Percentiles rank a stretch among this genome's conserved stretches.
Evolutionary conservation across 1,139 yeast species (phyloP).

Genomic region (Candida pseudoviswanathii): DNA sequence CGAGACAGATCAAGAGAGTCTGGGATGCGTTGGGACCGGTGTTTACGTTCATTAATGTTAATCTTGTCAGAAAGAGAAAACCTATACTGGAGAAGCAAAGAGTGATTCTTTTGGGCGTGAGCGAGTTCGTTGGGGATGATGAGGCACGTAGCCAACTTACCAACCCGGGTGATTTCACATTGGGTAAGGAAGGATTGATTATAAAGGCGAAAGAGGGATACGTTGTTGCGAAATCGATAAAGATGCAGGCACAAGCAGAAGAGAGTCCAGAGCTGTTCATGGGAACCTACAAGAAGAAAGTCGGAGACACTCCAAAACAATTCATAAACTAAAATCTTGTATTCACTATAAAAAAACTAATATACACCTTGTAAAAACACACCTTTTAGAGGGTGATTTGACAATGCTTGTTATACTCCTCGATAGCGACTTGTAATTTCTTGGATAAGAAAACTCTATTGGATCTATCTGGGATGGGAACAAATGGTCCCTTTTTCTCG

Average conservation of each 20-base stretch:
- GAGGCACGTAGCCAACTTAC: conserved; percentile 4
- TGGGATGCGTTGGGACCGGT: conserved; percentile 63
- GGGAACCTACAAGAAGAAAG: conserved; percentile 11
- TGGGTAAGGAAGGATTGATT: conserved; percentile 26
- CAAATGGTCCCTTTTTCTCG: conserved; percentile 65
- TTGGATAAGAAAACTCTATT: conserved; percentile 70
- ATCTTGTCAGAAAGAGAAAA: conserved; percentile 30
- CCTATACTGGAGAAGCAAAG: conserved; percentile 36
- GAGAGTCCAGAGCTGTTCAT: conserved; percentile 39
- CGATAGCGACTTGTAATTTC: conserved; percentile 79
- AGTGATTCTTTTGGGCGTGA: conserved; percentile 47
- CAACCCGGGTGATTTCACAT: conserved; percentile 46
- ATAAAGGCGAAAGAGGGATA: conserved; percentile 48
- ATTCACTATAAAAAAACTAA: conserved; percentile 1
- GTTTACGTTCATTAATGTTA: conserved; percentile 46
- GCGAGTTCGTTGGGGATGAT: conserved; percentile 5
- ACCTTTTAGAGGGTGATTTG: conserved; percentile 35
- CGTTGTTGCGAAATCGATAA: conserved; percentile 38
- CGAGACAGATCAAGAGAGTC: conserved; percentile 45
- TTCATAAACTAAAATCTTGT: conserved; percentile 11
- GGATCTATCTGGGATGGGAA: conserved; percentile 73
- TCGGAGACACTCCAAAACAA: conserved; percentile 16
- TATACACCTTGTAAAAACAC: conserved; percentile 13
- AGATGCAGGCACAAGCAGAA: conserved; percentile 55
- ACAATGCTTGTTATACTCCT: conserved; percentile 69